Evolutionary conservation across 176 grass and related monocot genomes (phyloP).

Genomic region (Cenchrus americanus): DNA sequence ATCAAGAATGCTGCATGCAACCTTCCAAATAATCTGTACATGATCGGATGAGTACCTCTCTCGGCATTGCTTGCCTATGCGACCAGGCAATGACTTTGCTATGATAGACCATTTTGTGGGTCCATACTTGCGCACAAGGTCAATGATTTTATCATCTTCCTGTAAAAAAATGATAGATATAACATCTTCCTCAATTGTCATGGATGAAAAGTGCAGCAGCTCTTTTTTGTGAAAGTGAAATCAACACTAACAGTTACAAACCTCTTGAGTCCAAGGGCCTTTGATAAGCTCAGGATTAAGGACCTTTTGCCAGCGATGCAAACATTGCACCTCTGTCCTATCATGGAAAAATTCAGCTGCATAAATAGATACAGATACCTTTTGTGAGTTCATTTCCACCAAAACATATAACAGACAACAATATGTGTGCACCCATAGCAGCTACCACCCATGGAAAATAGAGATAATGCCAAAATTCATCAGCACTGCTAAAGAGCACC

Average conservation of each 20-base stretch:
- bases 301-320: conserved; percentile 99
- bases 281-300: conserved; percentile 98
- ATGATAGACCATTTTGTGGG: conserved; percentile 98
- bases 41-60: conserved; percentile 71
- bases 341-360: conserved; percentile 86
- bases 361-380: conserved; percentile 35
- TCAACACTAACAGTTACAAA: conserved; percentile 47
- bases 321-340: conserved; percentile 98
- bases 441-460: not conserved
- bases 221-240: conserved; percentile 18
- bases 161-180: conserved; percentile 47
- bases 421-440: not conserved
- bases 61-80: conserved; percentile 98
- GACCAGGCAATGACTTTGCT: conserved; percentile 84
- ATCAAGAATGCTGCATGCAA: not conserved
- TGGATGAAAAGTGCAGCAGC: conserved; percentile 19
- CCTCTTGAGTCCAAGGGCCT: conserved; percentile 95
- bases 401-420: not conserved
- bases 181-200: conserved; percentile 29
- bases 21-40: not conserved
- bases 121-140: conserved; percentile 86
- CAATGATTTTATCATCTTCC: conserved; percentile 94
- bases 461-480: conserved; percentile 1
- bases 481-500: conserved; percentile 12
- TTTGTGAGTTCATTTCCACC: conserved; percentile 29